Conservation (phyloP, 2,329 filamentous ascomycete species). For the Akanthomyces muscarius region DNA sequence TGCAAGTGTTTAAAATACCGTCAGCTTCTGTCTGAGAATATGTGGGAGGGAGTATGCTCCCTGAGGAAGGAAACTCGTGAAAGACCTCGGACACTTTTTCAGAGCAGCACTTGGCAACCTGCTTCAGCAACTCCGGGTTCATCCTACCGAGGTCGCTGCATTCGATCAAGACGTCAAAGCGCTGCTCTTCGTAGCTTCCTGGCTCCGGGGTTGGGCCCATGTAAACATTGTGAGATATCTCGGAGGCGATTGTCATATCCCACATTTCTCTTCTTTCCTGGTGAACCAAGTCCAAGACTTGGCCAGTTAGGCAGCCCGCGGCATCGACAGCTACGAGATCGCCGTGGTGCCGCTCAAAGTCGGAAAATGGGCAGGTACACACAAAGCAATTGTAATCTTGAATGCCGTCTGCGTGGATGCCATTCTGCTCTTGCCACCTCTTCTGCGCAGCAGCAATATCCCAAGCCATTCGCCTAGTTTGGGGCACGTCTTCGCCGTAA, state of each 20-base stretch:
- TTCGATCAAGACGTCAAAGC: constrained; percentile 84
- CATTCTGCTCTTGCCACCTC: constrained; percentile 65
- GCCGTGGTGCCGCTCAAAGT: constrained; percentile 66
- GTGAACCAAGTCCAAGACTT: constrained; percentile 82
- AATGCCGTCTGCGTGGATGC: constrained; percentile 48
- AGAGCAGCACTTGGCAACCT: constrained; percentile 55
- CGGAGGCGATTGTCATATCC: constrained; percentile 81
- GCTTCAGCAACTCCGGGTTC: constrained; percentile 61
- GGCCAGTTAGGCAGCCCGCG: constrained; percentile 65
- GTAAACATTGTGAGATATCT: constrained; percentile 87
- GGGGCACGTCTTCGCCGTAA: constrained; percentile 70
- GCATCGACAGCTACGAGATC: constrained; percentile 74
- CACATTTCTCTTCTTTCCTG: constrained; percentile 92
- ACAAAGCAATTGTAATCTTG: constrained; percentile 84
- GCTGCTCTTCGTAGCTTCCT: constrained; percentile 50
- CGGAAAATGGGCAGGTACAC: constrained; percentile 57
- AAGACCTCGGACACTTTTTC: constrained; percentile 34
- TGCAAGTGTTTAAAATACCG: constrained; percentile 78
- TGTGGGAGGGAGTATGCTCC: constrained; percentile 81
- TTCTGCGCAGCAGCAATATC: constrained; percentile 72
- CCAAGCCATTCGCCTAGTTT: constrained; percentile 60
- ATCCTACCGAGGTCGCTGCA: constrained; percentile 80
- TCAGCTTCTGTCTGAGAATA: constrained; percentile 82
- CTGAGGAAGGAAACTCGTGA: constrained; percentile 85
- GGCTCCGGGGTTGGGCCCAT: constrained; percentile 81